phyloP scores from a whole-genome alignment of 257 asterid species.

The Nicotiana otophora region DNA sequence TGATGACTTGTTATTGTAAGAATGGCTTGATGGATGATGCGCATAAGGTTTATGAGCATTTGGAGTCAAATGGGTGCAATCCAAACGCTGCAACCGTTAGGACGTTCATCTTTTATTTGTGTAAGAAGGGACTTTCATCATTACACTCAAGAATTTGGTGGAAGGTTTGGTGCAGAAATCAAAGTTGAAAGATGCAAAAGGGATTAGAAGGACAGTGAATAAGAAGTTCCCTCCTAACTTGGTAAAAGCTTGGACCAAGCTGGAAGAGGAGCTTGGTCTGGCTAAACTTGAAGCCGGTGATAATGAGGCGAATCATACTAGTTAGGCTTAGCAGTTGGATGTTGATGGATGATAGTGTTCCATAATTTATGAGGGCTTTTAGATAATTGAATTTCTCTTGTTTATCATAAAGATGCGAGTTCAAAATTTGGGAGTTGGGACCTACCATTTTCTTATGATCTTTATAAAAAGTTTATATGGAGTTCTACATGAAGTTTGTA shows the following conservation, averaged over 20 bases:
- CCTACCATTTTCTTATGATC: not conserved
- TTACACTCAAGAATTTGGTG: conserved; percentile 56
- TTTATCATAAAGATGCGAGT: not conserved
- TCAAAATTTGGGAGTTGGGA: not conserved
- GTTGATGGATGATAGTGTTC: not conserved
- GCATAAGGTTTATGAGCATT: conserved; percentile 45
- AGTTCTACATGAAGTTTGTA: not conserved
- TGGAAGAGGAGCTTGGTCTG: conserved; percentile 54
- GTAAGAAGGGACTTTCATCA: conserved; percentile 38
- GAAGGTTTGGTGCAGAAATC: conserved; percentile 51
- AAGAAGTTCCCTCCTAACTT: conserved; percentile 59
- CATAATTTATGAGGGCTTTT: not conserved
- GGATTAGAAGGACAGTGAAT: conserved; percentile 51
- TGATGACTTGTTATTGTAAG: conserved; percentile 58
- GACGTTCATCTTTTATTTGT: conserved; percentile 51
- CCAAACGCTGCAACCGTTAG: conserved; percentile 70
- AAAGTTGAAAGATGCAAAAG: conserved; percentile 45
- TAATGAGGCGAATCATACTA: not conserved
- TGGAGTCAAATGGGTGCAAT: conserved; percentile 40
- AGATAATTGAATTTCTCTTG: not conserved
- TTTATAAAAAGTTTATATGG: not conserved
- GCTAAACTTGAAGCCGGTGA: conserved; percentile 10
- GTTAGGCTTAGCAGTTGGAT: not conserved
- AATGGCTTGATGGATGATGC: conserved; percentile 73
- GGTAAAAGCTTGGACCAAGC: conserved; percentile 60